A percentile compares a stretch with the other conserved stretches of the same genome.
These are phyloP conservation scores for Boletus vermiculosoides DNA, from an alignment of 768 basidiomycete genomes.

Conservation along the genomic window DNA sequence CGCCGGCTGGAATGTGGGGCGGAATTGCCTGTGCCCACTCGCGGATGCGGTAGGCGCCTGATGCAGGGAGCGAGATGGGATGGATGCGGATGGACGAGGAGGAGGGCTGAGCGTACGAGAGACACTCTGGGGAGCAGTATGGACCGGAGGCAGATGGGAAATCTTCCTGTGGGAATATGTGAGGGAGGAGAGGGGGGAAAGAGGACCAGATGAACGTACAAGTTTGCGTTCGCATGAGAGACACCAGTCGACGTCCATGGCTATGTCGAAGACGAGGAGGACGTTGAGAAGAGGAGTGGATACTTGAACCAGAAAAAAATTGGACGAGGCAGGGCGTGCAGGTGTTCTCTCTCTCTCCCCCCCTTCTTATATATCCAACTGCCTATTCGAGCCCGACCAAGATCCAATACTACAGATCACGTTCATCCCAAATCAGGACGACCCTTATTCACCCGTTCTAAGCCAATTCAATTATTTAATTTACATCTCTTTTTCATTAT, in stretches of 20 bases:
- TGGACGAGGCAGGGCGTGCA: slow-evolving; percentile 20
- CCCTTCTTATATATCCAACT: slow-evolving; percentile 32
- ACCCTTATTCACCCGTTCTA: slow-evolving; percentile 19
- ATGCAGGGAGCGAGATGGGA: neutral
- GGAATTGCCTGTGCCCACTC: slow-evolving; percentile 34
- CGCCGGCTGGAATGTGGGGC: slow-evolving; percentile 32
- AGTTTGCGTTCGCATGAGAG: slow-evolving; percentile 60
- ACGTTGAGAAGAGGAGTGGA: neutral
- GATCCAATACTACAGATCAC: slow-evolving; percentile 25
- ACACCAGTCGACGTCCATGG: slow-evolving; percentile 73
- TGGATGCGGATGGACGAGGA: slow-evolving; percentile 21
- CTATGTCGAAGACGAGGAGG: neutral
- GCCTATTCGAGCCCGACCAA: slow-evolving; percentile 17
- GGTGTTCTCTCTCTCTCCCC: neutral
- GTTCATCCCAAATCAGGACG: slow-evolving; percentile 10
- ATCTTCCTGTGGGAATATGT: slow-evolving; percentile 18
- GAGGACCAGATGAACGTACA: slow-evolving; percentile 39
- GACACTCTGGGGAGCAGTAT: slow-evolving; percentile 57
- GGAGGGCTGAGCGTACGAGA: slow-evolving; percentile 38
- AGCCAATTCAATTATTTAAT: slow-evolving; percentile 35
- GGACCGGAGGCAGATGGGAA: slow-evolving; percentile 33
- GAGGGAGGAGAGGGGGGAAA: neutral
- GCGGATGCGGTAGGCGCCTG: slow-evolving; percentile 20
- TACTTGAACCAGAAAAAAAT: slow-evolving; percentile 15
- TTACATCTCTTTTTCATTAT: slow-evolving; percentile 32